Evolutionary conservation across 371 early-diverging fungal genomes (phyloP), one percentile per base, ranked within the genome.

Genomic region (Syncephalastrum sp.): DNA sequence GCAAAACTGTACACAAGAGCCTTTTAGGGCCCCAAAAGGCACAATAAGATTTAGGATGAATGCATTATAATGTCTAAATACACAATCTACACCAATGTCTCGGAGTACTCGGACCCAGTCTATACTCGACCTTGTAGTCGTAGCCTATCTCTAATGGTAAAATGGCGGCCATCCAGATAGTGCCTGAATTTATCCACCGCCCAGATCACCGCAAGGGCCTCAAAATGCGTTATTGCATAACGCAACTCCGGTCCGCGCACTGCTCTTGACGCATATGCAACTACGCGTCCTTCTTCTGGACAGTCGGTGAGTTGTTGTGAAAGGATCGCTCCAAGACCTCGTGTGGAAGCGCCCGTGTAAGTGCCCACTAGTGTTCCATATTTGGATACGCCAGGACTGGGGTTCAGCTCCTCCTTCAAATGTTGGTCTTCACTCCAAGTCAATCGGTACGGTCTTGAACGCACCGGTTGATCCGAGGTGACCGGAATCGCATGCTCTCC

Each of bases 161-260:
- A 72, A 12, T 47, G 14, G 8, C 50, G 13, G 4, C 75, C 73
- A 3, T 45, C 14, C 1, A 81, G 42, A 51, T 68, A 73, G 12
- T 65, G 70, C 0, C 65, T 42, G 49, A 68, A 77, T 1, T 66
- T 42, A 17, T 60, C 25, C 5, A 67, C 42, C 5, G 68, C 75
- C 64, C 59, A 70, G 10, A 76, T 45, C 1, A 76, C 54, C 0
- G 75, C 68, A 12, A 72, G 58, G 15, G 67, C 65, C 56, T 82
- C 77, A 16, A 62, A 15, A 8, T 78, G 61, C 14, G 47, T 38
- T 12, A 47, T 25, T 2, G 64, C 41, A 27, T 60, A 65, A 13
- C 50, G 54, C 3, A 19, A 14, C 41, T 68, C 62, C 4, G 54
- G 27, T 1, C 47, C 46, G 16, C 1, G 33, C 7, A 68, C 21